Conservation (phyloP, 1,284 basidiomycete genomes). For the Neolentinus lepideus region DNA sequence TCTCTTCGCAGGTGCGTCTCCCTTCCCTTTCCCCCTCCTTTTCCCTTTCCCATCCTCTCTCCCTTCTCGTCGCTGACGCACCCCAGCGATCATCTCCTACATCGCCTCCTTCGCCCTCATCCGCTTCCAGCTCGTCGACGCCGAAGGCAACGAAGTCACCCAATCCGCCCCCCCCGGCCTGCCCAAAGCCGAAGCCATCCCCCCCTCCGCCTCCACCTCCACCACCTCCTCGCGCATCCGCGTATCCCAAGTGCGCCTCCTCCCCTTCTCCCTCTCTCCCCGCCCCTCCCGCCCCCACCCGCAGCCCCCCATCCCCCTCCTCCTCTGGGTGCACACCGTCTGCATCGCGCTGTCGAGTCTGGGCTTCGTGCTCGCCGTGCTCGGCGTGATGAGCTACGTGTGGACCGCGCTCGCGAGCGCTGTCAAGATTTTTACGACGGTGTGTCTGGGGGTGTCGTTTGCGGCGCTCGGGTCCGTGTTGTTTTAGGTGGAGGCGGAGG, state of each 20-base stretch:
- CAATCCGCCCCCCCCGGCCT: not conserved
- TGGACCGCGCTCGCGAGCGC: constrained; percentile 24
- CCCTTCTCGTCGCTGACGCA: not conserved
- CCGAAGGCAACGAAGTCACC: constrained; percentile 10
- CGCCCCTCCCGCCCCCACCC: too few relatives aligned
- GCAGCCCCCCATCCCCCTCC: constrained; percentile 20
- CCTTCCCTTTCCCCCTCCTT: not conserved
- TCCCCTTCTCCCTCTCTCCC: too few relatives aligned
- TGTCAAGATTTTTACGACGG: constrained; percentile 24
- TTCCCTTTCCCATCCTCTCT: not conserved
- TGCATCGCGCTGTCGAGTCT: constrained; percentile 21
- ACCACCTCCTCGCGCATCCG: too few relatives aligned
- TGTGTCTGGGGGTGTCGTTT: constrained; percentile 20
- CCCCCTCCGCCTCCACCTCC: not conserved
- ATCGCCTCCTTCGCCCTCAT: constrained; percentile 27
- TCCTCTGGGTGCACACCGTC: constrained; percentile 24
- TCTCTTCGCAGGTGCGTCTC: constrained; percentile 22
- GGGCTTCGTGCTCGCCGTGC: constrained; percentile 26
- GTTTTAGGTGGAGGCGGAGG: too few relatives aligned
- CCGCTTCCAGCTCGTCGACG: constrained; percentile 21
- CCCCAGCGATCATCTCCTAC: constrained; percentile 24
- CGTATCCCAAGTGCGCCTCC: too few relatives aligned
- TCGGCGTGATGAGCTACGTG: constrained; percentile 26
- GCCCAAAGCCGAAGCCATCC: not conserved
- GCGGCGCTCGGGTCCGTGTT: constrained; percentile 16